phyloP scores from a whole-genome alignment of 495 filamentous ascomycete species.

The Cudoniella acicularis region DNA sequence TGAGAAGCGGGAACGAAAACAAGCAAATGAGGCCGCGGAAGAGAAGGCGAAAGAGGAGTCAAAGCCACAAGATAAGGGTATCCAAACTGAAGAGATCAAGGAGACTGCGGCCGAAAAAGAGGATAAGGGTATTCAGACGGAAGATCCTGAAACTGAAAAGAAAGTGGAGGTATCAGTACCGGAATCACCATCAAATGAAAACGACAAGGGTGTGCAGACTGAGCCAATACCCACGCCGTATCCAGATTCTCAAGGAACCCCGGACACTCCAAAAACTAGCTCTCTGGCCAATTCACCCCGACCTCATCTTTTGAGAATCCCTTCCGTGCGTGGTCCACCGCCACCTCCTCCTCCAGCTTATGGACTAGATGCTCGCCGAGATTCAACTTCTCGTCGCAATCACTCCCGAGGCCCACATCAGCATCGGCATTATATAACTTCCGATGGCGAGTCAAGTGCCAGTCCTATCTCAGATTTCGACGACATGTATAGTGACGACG shows the following conservation, averaged over 20 bases:
- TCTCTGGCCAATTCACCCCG: not conserved
- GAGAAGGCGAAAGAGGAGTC: conserved; percentile 13
- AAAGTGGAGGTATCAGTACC: not conserved
- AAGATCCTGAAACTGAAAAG: not conserved
- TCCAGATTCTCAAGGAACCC: conserved; percentile 2
- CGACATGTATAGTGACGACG: conserved; percentile 23
- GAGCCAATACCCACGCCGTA: conserved; percentile 4
- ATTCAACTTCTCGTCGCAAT: not conserved
- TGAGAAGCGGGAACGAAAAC: conserved; percentile 21
- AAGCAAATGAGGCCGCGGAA: conserved; percentile 6
- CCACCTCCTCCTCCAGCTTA: conserved; percentile 10
- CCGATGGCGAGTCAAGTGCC: conserved; percentile 24
- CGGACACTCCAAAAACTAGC: conserved; percentile 8
- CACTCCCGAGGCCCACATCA: not conserved
- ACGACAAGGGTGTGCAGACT: conserved; percentile 18
- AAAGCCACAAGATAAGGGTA: conserved; percentile 15
- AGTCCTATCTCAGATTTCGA: conserved; percentile 23
- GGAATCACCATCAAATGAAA: conserved; percentile 6
- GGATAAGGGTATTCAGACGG: conserved; percentile 21
- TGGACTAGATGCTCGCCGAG: too few species aligned
- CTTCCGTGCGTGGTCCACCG: not conserved
- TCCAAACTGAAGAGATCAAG: conserved; percentile 20
- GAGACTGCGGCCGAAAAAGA: conserved; percentile 5
- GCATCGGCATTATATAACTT: conserved; percentile 4
- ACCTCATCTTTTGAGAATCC: not conserved